Percentiles rank a stretch among this genome's conserved stretches.
phyloP scores from a whole-genome alignment of 495 filamentous ascomycete species.

The Penicillium goetzii region DNA sequence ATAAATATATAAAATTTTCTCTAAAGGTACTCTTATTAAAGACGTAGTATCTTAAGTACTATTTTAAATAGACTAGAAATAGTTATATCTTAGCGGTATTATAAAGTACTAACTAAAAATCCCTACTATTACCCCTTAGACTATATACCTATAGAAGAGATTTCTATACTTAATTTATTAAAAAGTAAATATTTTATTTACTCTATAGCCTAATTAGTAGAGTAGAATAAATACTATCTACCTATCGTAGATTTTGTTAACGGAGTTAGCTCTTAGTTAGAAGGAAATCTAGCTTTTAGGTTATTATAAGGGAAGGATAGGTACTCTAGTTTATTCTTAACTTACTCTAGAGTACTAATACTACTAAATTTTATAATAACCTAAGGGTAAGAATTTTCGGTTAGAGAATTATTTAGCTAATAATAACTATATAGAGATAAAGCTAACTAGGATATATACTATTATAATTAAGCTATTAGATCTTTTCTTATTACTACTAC shows the following conservation, averaged over 20 bases:
- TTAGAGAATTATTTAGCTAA: background rate
- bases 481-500: conserved; percentile 66
- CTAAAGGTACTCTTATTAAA: background rate
- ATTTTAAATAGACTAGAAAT: background rate
- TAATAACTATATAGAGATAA: background rate
- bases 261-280: background rate
- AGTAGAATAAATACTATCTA: too few relatives aligned
- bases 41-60: background rate
- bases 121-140: background rate
- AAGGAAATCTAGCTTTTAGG: background rate
- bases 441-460: conserved; percentile 35
- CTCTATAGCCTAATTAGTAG: background rate
- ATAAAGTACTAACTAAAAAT: background rate
- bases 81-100: background rate
- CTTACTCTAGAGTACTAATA: background rate
- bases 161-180: background rate
- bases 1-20: background rate
- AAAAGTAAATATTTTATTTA: background rate
- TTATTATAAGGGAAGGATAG: background rate
- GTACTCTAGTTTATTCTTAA: background rate
- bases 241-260: background rate
- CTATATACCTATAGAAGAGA: background rate
- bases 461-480: conserved; percentile 61
- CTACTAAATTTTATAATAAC: background rate
- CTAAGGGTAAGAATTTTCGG: background rate